Evolutionary conservation across 148 eudicot genomes (phyloP).

Genomic region (Rhododendron griersonianum): DNA sequence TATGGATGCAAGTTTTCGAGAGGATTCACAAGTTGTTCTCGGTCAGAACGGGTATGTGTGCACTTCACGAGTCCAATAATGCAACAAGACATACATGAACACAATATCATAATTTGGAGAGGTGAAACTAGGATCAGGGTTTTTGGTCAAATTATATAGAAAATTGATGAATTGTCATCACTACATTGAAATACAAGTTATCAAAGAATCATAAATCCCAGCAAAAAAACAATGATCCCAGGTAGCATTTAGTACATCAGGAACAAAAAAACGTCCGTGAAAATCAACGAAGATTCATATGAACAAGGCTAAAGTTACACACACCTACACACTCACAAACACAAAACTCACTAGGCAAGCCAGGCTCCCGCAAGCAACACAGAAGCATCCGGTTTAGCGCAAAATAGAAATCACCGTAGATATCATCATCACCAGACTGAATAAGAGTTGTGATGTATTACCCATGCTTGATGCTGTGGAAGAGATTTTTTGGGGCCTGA

Average conservation of each 20-base stretch:
- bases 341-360: slow-evolving; percentile 29
- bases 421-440: slow-evolving; percentile 33
- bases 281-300: slow-evolving; percentile 15
- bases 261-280: not conserved
- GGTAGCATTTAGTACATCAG: slow-evolving; percentile 4
- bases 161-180: slow-evolving; percentile 11
- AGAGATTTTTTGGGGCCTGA: slow-evolving; percentile 66
- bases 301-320: slow-evolving; percentile 27
- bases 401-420: slow-evolving; percentile 23
- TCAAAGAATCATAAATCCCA: slow-evolving; percentile 28
- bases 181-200: slow-evolving; percentile 17
- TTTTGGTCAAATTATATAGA: not conserved
- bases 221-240: slow-evolving; percentile 10
- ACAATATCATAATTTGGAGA: not conserved
- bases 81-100: not conserved
- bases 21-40: not conserved
- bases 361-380: slow-evolving; percentile 30
- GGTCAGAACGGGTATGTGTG: not conserved
- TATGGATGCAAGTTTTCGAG: not conserved
- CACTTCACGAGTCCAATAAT: not conserved
- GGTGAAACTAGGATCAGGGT: not conserved
- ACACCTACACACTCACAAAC: slow-evolving; percentile 15
- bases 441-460: slow-evolving; percentile 27
- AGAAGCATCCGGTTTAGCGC: slow-evolving; percentile 21
- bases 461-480: slow-evolving; percentile 29